These are phyloP conservation scores for Glomus cerebriforme DNA, from an alignment of 192 early-diverging fungal species.

Conservation along the genomic window DNA sequence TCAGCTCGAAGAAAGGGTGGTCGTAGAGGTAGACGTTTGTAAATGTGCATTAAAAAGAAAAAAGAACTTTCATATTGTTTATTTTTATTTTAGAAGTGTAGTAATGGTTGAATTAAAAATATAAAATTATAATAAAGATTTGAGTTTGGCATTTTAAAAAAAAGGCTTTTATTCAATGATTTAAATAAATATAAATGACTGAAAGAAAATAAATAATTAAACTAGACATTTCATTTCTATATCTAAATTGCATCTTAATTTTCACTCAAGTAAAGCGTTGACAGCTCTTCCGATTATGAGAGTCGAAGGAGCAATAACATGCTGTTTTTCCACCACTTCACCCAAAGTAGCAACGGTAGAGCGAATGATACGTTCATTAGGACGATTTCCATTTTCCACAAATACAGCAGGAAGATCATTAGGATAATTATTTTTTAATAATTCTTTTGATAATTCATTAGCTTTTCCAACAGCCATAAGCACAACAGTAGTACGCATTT, in stretches of 20 bases:
- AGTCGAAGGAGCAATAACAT: constrained; percentile 73
- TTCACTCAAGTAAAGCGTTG: constrained; percentile 31
- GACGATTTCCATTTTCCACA: constrained; percentile 81
- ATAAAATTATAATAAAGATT: too few relatives aligned
- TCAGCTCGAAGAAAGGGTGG: constrained; percentile 95
- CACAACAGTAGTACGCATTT: constrained; percentile 75
- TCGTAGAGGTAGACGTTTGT: constrained; percentile 99
- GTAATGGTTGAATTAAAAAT: too few relatives aligned
- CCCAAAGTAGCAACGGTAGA: constrained; percentile 68
- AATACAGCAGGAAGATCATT: constrained; percentile 68
- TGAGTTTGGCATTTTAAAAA: too few relatives aligned
- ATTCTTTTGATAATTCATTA: constrained; percentile 56
- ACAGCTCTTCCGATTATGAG: constrained; percentile 79
- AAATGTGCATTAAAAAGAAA: constrained; percentile 28
- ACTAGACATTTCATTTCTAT: not conserved
- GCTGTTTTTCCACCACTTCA: constrained; percentile 60
- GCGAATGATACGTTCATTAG: constrained; percentile 68
- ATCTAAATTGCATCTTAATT: not conserved
- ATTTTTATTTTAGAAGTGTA: not conserved
- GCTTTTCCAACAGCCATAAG: constrained; percentile 85
- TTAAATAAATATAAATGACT: too few relatives aligned
- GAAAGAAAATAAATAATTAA: too few relatives aligned
- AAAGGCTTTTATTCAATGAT: too few relatives aligned
- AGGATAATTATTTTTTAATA: constrained; percentile 63
- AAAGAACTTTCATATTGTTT: not conserved